phyloP scores from a whole-genome alignment of 179 eudicot genomes.

The Spinacia oleracea region DNA sequence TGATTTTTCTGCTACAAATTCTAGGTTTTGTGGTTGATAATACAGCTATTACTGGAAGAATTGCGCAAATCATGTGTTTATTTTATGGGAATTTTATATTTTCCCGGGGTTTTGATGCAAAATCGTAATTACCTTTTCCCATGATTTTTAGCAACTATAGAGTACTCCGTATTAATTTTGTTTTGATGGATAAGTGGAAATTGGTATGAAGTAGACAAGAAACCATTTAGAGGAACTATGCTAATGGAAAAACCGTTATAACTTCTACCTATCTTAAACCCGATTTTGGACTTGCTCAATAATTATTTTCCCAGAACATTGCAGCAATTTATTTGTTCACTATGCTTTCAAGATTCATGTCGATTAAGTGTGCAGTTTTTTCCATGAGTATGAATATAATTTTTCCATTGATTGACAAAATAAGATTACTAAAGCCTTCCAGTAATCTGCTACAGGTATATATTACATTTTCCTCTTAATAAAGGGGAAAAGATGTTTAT shows the following conservation, averaged over 20 bases:
- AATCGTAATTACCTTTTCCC: background rate
- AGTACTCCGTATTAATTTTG: background rate
- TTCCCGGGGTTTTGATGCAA: background rate
- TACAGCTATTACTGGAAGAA: background rate
- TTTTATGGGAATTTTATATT: background rate
- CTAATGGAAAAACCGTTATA: background rate
- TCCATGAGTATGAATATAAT: slow-evolving; percentile 1
- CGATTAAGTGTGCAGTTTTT: background rate
- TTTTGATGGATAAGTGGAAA: too few relatives aligned
- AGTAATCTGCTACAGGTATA: background rate
- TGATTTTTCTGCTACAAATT: background rate
- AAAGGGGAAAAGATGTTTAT: slow-evolving; percentile 47
- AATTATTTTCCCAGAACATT: too few relatives aligned
- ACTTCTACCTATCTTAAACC: too few relatives aligned
- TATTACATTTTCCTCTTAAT: slow-evolving; percentile 8
- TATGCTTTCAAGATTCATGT: slow-evolving; percentile 4
- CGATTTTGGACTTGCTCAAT: too few relatives aligned
- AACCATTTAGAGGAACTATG: background rate
- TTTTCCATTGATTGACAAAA: background rate
- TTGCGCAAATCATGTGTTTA: background rate
- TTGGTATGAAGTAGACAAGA: too few relatives aligned
- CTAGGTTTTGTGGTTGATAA: background rate
- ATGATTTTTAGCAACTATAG: background rate
- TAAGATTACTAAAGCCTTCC: background rate
- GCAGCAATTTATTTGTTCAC: background rate